Conservation (phyloP, 306 rosid species). For the Lablab purpureus region DNA sequence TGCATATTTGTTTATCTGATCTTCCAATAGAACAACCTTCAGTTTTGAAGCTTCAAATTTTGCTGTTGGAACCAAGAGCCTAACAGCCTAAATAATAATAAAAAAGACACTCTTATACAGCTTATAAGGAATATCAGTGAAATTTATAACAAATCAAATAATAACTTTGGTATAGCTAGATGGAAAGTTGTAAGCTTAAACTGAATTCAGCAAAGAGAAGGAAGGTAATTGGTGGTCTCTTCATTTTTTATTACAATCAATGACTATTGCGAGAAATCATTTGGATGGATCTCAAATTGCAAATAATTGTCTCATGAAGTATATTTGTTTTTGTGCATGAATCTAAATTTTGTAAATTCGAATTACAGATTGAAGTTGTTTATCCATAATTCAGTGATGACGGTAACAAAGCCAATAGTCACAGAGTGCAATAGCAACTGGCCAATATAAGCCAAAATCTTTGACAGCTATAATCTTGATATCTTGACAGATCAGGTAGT, state of each 20-base stretch:
- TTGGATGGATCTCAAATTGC: neutral
- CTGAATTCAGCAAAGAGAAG: slow-evolving; percentile 21
- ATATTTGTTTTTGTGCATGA: neutral
- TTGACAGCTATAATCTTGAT: neutral
- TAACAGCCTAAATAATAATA: slow-evolving; percentile 62
- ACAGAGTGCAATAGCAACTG: slow-evolving; percentile 28
- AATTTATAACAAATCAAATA: slow-evolving; percentile 18
- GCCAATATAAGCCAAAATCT: slow-evolving; percentile 2
- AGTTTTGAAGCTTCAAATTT: slow-evolving; percentile 90
- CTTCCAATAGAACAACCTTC: slow-evolving; percentile 74
- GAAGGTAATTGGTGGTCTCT: slow-evolving; percentile 23
- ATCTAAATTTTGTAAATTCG: slow-evolving; percentile 17
- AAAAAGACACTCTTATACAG: neutral
- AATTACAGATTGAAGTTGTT: slow-evolving; percentile 23
- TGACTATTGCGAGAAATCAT: neutral
- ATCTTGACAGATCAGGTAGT: neutral
- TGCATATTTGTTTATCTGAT: slow-evolving; percentile 58
- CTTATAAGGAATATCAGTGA: slow-evolving; percentile 7
- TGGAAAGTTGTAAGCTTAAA: slow-evolving; percentile 20
- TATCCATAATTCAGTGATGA: neutral
- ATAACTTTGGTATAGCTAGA: neutral
- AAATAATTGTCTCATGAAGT: slow-evolving; percentile 11
- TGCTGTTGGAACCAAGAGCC: slow-evolving; percentile 84
- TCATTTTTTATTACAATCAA: slow-evolving; percentile 14
- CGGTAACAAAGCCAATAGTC: slow-evolving; percentile 11